Evolutionary conservation across 1,284 basidiomycete species (phyloP).

Genomic region (Ganoderma lucidum): DNA sequence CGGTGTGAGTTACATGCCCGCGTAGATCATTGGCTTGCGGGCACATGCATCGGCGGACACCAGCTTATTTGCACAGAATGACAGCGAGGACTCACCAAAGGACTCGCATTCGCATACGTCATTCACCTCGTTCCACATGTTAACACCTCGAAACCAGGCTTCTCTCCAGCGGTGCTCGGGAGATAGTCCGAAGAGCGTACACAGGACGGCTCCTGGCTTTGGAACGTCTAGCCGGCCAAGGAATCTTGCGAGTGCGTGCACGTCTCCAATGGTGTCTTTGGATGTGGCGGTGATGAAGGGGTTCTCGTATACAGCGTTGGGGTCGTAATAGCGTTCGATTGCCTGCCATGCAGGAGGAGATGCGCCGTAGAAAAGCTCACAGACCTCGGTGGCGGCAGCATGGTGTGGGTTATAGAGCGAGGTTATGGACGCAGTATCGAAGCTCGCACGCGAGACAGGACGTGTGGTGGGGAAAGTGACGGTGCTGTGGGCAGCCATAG

Average conservation of each 20-base stretch:
- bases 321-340: conserved; percentile 70
- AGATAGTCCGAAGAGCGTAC: conserved; percentile 58
- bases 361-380: conserved; percentile 71
- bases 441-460: conserved; percentile 22
- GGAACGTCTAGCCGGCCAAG: conserved; percentile 70
- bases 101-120: conserved; percentile 79
- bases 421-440: conserved; percentile 38
- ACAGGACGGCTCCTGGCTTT: conserved; percentile 64
- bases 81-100: conserved; percentile 62
- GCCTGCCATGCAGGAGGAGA: conserved; percentile 52
- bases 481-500: conserved; percentile 23
- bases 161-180: conserved; percentile 43
- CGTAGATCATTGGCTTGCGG: neutral
- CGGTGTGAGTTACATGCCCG: neutral
- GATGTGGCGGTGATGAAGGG: conserved; percentile 77
- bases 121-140: conserved; percentile 75
- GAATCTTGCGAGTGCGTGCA: conserved; percentile 64
- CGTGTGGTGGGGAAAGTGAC: conserved; percentile 33
- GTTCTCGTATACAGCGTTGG: conserved; percentile 79
- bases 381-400: conserved; percentile 68
- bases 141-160: conserved; percentile 62
- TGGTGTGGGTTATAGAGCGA: conserved; percentile 53
- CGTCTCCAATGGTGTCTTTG: conserved; percentile 71
- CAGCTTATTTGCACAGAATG: neutral
- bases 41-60: neutral